Percentiles rank a stretch among this genome's conserved stretches.
Conservation (phyloP, 2,329 filamentous ascomycete genomes). For the Ustilaginoidea virens region DNA sequence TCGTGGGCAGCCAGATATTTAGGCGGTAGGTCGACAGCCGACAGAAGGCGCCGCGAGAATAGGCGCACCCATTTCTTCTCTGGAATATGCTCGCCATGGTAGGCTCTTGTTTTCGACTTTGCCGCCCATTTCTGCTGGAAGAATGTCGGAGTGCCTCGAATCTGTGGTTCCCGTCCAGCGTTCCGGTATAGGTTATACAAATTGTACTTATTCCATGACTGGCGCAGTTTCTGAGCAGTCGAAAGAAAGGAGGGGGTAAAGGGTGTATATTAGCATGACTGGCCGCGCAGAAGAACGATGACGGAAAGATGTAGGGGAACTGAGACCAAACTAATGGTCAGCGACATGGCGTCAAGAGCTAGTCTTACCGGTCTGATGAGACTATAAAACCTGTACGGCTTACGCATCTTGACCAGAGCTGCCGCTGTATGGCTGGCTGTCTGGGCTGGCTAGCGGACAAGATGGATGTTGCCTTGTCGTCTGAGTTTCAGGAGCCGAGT, state of each 20-base stretch:
- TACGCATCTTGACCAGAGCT: slow-evolving; percentile 31
- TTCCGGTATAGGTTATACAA: slow-evolving; percentile 63
- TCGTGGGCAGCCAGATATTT: slow-evolving; percentile 65
- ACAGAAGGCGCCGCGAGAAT: slow-evolving; percentile 68
- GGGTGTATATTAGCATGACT: no score
- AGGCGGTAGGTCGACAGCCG: slow-evolving; percentile 75
- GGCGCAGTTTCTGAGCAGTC: slow-evolving; percentile 61
- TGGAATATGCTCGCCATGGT: slow-evolving; percentile 88
- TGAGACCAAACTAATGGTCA: no score
- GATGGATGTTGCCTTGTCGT: slow-evolving; percentile 3
- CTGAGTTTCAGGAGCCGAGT: slow-evolving; percentile 2
- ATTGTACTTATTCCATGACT: slow-evolving; percentile 97
- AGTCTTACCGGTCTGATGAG: slow-evolving; percentile 48
- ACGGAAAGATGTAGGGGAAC: no score
- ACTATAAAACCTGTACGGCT: slow-evolving; percentile 47
- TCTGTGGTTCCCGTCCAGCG: slow-evolving; percentile 15
- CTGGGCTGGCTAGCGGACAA: slow-evolving; percentile 3
- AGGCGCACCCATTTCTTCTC: slow-evolving; percentile 91
- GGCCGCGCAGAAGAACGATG: no score
- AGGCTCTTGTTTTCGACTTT: slow-evolving; percentile 69
- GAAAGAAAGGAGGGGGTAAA: slow-evolving; percentile 1
- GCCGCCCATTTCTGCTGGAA: slow-evolving; percentile 98
- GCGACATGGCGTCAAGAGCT: neutral
- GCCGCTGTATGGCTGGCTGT: slow-evolving; percentile 7
- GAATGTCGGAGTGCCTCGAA: slow-evolving; percentile 44